Conservation (phyloP, 2,329 filamentous ascomycete species). For the Pseudogymnoascus sp. region DNA sequence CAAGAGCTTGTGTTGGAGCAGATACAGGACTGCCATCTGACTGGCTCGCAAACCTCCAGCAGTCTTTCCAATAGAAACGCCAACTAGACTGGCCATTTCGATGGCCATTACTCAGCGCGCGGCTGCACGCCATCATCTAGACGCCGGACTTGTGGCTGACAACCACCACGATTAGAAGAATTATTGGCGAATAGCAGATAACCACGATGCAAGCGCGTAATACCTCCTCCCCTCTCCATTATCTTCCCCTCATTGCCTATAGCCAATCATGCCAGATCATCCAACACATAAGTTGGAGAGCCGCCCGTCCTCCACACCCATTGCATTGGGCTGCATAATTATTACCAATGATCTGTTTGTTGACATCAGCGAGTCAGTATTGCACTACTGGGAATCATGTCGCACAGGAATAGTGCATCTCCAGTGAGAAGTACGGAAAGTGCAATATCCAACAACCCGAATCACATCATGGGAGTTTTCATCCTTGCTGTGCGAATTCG, state of each 20-base stretch:
- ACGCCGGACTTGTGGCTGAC: background rate
- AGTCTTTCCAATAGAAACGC: background rate
- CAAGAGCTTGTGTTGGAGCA: background rate
- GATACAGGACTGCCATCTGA: background rate
- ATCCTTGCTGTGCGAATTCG: background rate
- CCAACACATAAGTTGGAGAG: background rate
- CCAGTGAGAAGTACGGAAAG: background rate
- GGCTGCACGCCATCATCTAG: background rate
- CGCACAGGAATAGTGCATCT: background rate
- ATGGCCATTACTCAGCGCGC: background rate
- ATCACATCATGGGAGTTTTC: background rate
- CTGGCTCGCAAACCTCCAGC: background rate
- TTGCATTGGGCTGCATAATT: background rate
- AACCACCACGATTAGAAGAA: background rate
- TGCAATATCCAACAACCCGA: background rate
- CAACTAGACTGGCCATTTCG: background rate
- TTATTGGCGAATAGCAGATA: constrained; percentile 1
- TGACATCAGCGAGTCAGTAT: background rate
- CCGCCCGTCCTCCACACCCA: background rate
- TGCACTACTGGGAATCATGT: background rate
- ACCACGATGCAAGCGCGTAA: background rate
- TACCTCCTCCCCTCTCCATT: background rate
- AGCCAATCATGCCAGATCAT: background rate
- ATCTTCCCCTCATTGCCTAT: background rate
- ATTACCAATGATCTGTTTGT: background rate